Evolutionary conservation across 2,329 filamentous ascomycete species (phyloP), one percentile per base, ranked within the genome.

Genomic region (Colletotrichum australisinense): DNA sequence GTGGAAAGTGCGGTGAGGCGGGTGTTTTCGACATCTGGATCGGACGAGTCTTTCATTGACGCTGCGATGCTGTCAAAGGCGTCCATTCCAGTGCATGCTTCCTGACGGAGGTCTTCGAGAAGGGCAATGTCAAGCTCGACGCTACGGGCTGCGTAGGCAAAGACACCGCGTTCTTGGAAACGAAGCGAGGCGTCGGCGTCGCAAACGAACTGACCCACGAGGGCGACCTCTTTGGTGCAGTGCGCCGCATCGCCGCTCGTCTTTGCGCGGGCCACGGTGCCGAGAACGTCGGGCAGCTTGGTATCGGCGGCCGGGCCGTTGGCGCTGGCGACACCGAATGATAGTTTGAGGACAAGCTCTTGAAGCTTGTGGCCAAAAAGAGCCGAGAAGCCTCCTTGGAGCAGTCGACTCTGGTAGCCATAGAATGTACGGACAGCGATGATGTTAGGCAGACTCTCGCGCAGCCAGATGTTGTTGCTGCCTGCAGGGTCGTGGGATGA

Each of bases 61-160:
- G 79, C 79, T 73, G 84, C 84, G 49, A 89, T 81, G 35, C 80
- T 83, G 56, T 86, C 86, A 24, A 88, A 88, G 0, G 88, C 88
- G 72, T 90, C 87, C 86, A 90, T 89, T 6, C 88, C 88, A 22
- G 81, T 80, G 65, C 87, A 88, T 0, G 85, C 86, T 74, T 89
- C 87, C 59, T 86, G 84, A 6, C 88, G 84, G 3, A 89, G 84
- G 60, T 88, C 84, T 73, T 89, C 87, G 1, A 89, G 81, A 1
- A 89, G 83, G 63, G 85, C 84, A 66, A 89, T 87, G 52, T 89
- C 87, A 3, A 88, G 82, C 72, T 87, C 82, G 0, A 88, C 86
- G 6, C 84, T 86, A 66, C 82, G 84, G 14, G 84, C 81, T 0
- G 87, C 86, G 68, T 89, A 89, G 42, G 81, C 79, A 52, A 88